Evolutionary conservation across 139 green algal genomes (phyloP), one percentile per base, ranked within the genome.

Genomic region (Penium margaritaceum): DNA sequence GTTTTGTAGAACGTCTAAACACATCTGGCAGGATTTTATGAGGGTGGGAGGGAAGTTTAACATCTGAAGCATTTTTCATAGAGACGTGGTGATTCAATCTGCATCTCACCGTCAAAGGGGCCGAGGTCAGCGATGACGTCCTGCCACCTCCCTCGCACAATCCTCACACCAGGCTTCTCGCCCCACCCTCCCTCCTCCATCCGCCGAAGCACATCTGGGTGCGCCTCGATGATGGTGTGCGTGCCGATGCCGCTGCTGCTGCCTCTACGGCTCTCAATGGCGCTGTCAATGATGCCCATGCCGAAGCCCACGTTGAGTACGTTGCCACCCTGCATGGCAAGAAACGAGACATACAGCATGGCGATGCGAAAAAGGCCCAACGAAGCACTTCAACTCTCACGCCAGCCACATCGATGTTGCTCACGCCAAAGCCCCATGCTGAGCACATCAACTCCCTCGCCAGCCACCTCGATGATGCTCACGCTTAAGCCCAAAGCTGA

Each of bases 221-320:
- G 91, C 0, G 91, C 91, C 81, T 96, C 92, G 24, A 96, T 88
- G 70, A 97, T 96, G 55, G 87, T 95, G 82, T n/a, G n/a, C n/a
- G n/a, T n/a, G n/a, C n/a, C n/a, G n/a, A n/a, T n/a, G n/a, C n/a
- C n/a, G n/a, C n/a, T 97, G 92, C 3, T 24, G 0, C 53, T 63
- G 85, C 80, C 24, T 14, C 79, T 39, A 36, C 29, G 35, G 29
- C 36, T 41, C 43, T 75, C 37, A 24, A 76, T 66, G 34, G 80
- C 83, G 1, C 62, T 70, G 85, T 98, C 93, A 2, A 96, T 73
- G 2, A 97, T 80, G 21, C 93, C 93, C 64, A 98, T 81, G 2
- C 93, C 93, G 82, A 98, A 98, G 29, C 93, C 93, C 6, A 98
- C 86, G 72, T 98, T 98, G 21, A 97, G 75, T 30, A 96, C 84